Conservation (phyloP, 331 rosid species). For the Stylosanthes scabra region DNA sequence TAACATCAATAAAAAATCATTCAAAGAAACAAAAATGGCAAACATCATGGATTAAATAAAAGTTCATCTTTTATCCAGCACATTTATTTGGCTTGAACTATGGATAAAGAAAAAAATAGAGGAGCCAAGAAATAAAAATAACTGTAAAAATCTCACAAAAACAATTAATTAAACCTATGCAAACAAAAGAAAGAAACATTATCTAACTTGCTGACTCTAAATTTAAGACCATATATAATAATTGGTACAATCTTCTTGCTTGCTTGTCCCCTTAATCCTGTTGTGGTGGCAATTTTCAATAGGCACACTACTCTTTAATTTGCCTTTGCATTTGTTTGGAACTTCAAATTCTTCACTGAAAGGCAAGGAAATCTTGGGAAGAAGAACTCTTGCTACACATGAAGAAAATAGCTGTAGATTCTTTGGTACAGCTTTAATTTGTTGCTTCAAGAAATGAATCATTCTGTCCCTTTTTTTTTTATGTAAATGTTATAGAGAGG, state of each 20-base stretch:
- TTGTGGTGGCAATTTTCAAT: slow-evolving; percentile 36
- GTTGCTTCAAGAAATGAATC: slow-evolving; percentile 45
- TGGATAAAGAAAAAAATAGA: slow-evolving; percentile 32
- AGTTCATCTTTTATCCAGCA: slow-evolving; percentile 48
- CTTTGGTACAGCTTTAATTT: slow-evolving; percentile 28
- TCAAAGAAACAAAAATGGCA: slow-evolving; percentile 33
- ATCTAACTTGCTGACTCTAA: slow-evolving; percentile 43
- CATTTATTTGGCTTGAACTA: slow-evolving; percentile 56
- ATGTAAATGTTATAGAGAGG: slow-evolving; percentile 40
- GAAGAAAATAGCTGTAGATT: slow-evolving; percentile 48
- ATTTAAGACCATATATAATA: slow-evolving; percentile 31
- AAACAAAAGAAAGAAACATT: slow-evolving; percentile 35
- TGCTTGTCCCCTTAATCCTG: slow-evolving; percentile 35
- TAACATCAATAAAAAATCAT: slow-evolving; percentile 38
- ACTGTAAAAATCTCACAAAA: slow-evolving; percentile 55
- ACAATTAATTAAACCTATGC: slow-evolving; percentile 42
- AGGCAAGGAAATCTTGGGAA: slow-evolving; percentile 32
- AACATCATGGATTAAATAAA: slow-evolving; percentile 53
- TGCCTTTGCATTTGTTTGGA: slow-evolving; percentile 18
- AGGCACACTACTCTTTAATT: neutral
- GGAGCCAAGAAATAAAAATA: slow-evolving; percentile 38
- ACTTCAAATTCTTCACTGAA: slow-evolving; percentile 7
- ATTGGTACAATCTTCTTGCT: slow-evolving; percentile 48
- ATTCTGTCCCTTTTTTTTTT: neutral
- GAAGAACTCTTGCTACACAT: slow-evolving; percentile 43